phyloP scores from a whole-genome alignment of 495 filamentous ascomycete species.

The Sordaria brevicollis region DNA sequence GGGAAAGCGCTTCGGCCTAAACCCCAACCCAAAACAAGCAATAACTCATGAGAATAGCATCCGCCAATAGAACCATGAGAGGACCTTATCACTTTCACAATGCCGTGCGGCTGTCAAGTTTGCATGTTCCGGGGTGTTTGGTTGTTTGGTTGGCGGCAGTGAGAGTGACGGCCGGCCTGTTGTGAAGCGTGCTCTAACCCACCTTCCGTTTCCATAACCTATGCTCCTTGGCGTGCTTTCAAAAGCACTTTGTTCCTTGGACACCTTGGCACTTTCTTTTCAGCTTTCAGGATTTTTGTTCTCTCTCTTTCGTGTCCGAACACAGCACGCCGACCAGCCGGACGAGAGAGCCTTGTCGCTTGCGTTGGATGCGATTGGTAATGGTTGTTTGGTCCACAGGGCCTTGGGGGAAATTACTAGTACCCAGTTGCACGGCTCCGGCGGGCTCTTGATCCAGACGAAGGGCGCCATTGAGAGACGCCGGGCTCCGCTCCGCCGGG shows the following conservation, averaged over 20 bases:
- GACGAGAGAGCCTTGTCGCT: neutral
- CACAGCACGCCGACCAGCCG: neutral
- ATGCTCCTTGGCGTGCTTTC: neutral
- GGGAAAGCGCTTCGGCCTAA: neutral
- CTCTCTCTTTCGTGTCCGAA: neutral
- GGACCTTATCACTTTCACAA: neutral
- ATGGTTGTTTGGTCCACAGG: neutral
- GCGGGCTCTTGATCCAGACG: neutral
- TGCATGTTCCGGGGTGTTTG: neutral
- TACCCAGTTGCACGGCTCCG: neutral
- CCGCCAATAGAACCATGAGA: neutral
- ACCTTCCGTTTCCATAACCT: neutral
- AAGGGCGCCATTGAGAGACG: neutral
- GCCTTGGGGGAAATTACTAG: neutral
- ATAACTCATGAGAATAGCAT: neutral
- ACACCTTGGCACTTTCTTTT: neutral
- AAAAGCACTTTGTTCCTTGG: neutral
- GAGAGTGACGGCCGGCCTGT: neutral
- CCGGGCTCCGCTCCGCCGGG: neutral
- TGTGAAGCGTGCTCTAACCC: neutral
- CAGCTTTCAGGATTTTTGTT: neutral
- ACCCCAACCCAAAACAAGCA: neutral
- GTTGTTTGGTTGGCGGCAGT: neutral
- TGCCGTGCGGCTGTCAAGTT: neutral
- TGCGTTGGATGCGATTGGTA: neutral